phyloP scores from a whole-genome alignment of 176 grass and related monocot genomes.

The Saccharum officinarum region DNA sequence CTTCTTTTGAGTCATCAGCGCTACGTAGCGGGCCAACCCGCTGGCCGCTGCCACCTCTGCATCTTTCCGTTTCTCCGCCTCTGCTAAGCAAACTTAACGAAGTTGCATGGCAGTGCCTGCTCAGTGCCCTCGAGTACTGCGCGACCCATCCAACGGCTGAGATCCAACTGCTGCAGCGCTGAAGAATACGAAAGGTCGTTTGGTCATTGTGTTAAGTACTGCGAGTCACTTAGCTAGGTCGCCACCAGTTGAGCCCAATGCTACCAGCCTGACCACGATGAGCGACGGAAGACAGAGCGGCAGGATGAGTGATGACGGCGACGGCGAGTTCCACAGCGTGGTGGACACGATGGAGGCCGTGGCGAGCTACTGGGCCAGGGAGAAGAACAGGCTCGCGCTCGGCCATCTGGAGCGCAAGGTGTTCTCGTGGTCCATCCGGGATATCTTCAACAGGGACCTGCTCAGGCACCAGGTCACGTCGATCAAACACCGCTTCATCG shows the following conservation, averaged over 20 bases:
- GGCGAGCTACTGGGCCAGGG: neutral
- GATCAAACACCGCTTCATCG: neutral
- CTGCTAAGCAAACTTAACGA: neutral
- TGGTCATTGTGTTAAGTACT: neutral
- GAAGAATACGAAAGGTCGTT: neutral
- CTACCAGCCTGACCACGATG: too few relatives aligned
- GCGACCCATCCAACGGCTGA: neutral
- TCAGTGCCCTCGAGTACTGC: neutral
- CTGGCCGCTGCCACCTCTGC: too few relatives aligned
- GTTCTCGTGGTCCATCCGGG: neutral
- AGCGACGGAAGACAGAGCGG: neutral
- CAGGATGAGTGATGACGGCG: conserved; percentile 4
- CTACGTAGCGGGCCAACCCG: too few relatives aligned
- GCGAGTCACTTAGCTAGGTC: neutral
- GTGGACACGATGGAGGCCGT: neutral
- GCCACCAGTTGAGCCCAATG: too few relatives aligned
- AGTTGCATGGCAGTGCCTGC: neutral
- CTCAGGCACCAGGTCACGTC: neutral
- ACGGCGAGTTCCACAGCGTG: neutral
- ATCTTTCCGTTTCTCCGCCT: too few relatives aligned
- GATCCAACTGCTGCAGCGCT: neutral
- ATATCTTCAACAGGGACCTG: too few relatives aligned
- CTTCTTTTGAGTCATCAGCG: too few relatives aligned
- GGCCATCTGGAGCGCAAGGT: neutral
- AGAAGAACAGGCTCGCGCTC: neutral